phyloP scores from a whole-genome alignment of 306 rosid genomes.

The Trifolium dubium region DNA sequence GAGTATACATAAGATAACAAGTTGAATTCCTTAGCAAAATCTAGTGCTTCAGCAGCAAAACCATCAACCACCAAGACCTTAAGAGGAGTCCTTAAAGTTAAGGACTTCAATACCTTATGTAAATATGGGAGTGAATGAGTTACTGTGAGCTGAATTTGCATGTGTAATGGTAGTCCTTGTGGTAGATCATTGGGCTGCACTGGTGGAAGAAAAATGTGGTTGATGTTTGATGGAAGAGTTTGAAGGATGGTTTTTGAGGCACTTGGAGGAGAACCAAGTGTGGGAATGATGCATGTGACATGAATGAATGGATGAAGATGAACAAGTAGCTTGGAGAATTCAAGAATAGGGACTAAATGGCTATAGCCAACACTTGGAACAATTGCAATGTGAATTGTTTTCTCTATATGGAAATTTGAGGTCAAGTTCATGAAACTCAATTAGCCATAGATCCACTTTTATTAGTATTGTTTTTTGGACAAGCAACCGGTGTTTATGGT shows the following conservation, averaged over 20 bases:
- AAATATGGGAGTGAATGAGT: conserved; percentile 19
- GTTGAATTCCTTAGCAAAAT: conserved; percentile 26
- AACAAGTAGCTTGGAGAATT: conserved; percentile 43
- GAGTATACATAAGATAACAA: conserved; percentile 22
- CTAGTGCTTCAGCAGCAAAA: background rate
- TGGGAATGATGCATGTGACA: conserved; percentile 32
- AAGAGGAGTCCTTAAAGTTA: background rate
- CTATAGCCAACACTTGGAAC: conserved; percentile 33
- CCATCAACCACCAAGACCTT: conserved; percentile 28
- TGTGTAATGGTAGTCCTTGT: background rate
- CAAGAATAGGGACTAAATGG: conserved; percentile 37
- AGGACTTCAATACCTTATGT: background rate
- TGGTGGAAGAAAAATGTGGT: conserved; percentile 13
- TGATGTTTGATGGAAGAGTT: conserved; percentile 28
- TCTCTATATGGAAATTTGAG: conserved; percentile 25
- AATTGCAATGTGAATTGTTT: conserved; percentile 30
- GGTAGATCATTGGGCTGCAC: background rate
- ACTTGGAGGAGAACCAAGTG: conserved; percentile 3
- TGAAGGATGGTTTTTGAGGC: conserved; percentile 19
- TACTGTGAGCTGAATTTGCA: background rate
- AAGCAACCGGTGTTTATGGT: too few relatives aligned
- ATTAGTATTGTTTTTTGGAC: too few relatives aligned
- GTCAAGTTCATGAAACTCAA: too few relatives aligned
- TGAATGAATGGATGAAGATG: conserved; percentile 26
- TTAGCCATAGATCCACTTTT: too few relatives aligned